Conservation (phyloP, 1,284 basidiomycete species). For the Ceratobasidium sp. region DNA sequence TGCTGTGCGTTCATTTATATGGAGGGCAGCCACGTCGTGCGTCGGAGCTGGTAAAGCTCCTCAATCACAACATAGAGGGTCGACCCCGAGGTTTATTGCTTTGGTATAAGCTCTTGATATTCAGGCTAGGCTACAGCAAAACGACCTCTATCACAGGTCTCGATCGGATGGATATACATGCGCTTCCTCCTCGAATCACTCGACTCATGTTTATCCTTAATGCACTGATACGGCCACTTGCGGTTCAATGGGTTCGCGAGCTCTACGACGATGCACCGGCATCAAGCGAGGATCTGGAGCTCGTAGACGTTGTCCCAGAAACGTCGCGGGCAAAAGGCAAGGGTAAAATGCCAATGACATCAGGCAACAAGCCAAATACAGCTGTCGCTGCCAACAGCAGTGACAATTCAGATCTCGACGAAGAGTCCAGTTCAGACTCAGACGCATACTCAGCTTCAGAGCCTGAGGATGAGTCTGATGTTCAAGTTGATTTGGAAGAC, state of each 20-base stretch:
- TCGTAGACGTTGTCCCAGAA: too few species aligned
- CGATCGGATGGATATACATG: constrained; percentile 13
- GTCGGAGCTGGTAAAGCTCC: background rate
- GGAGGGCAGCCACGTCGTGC: background rate
- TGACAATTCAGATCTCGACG: too few species aligned
- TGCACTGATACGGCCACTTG: background rate
- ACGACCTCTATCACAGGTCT: background rate
- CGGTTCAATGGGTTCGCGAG: background rate
- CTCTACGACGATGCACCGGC: background rate
- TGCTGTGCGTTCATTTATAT: background rate
- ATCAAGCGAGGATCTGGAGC: too few species aligned
- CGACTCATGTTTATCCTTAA: background rate
- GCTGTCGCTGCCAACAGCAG: too few species aligned
- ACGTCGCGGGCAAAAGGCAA: too few species aligned
- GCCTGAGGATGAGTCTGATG: too few species aligned
- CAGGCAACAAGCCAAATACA: too few species aligned
- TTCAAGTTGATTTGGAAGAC: too few species aligned
- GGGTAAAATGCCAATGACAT: too few species aligned
- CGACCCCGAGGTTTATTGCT: background rate
- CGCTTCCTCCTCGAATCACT: background rate
- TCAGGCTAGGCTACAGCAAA: constrained; percentile 1
- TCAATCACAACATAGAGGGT: background rate
- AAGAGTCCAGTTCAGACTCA: too few species aligned
- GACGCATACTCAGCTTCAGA: too few species aligned
- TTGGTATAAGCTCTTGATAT: background rate